These are phyloP conservation scores for Tripterygium wilfordii DNA, from an alignment of 177 flowering plant species.

Conservation along the genomic window DNA sequence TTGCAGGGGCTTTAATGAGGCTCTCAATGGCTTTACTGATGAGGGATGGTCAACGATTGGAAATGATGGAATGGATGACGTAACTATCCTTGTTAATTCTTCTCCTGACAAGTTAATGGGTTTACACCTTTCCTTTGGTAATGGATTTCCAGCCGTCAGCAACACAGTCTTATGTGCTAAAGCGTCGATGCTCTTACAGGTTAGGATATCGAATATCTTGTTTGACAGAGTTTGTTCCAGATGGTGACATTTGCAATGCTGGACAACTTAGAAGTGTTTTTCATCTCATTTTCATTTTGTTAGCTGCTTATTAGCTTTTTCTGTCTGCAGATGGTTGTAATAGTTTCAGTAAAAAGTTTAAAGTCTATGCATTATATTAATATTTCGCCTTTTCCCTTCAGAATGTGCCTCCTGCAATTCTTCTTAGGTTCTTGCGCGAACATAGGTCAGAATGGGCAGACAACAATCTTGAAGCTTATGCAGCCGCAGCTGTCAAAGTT, in stretches of 20 bases:
- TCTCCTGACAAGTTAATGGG: slow-evolving; percentile 82
- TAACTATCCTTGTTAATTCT: slow-evolving; percentile 84
- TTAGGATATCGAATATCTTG: slow-evolving; percentile 13
- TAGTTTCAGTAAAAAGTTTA: too few relatives aligned
- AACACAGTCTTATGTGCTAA: slow-evolving; percentile 83
- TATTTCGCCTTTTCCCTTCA: slow-evolving; percentile 24
- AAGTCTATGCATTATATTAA: too few relatives aligned
- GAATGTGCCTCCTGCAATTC: slow-evolving; percentile 98
- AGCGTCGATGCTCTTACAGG: slow-evolving; percentile 99
- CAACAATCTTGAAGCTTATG: slow-evolving; percentile 80
- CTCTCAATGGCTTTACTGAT: slow-evolving; percentile 85
- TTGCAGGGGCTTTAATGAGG: slow-evolving; percentile 94
- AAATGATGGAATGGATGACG: slow-evolving; percentile 88
- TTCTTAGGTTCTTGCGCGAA: slow-evolving; percentile 85
- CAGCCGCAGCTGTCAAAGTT: slow-evolving; percentile 82
- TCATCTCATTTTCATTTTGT: too few relatives aligned
- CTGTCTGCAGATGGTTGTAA: too few relatives aligned
- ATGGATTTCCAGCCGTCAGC: slow-evolving; percentile 69
- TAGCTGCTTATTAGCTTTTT: too few relatives aligned
- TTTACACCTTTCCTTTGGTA: slow-evolving; percentile 47
- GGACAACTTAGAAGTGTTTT: too few relatives aligned
- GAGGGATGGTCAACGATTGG: slow-evolving; percentile 95
- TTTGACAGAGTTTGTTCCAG: background rate
- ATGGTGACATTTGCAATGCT: too few relatives aligned
- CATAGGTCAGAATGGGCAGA: slow-evolving; percentile 99